A percentile compares a stretch with the other conserved stretches of the same genome.
Conservation (phyloP, 495 filamentous ascomycete species). For the Penicillium lividum region DNA sequence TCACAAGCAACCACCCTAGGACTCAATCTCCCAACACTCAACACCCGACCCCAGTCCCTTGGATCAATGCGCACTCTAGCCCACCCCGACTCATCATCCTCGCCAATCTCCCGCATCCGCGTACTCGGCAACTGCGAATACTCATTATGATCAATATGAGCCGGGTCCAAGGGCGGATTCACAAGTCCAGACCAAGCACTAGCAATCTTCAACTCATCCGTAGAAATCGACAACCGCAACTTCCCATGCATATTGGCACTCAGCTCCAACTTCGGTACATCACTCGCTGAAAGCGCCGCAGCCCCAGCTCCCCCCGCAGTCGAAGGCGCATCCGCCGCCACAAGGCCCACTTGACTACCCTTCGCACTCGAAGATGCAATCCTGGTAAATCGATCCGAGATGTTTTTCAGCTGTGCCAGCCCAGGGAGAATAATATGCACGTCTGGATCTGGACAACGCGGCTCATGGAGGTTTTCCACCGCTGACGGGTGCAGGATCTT, state of each 20-base stretch:
- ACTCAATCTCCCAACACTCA: slow-evolving; percentile 85
- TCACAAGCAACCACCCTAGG: slow-evolving; percentile 88
- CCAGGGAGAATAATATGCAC: slow-evolving; percentile 89
- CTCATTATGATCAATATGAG: slow-evolving; percentile 62
- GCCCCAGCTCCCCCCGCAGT: slow-evolving; percentile 9
- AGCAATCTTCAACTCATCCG: slow-evolving; percentile 78
- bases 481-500: slow-evolving; percentile 77
- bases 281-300: slow-evolving; percentile 25
- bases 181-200: slow-evolving; percentile 78
- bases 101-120: slow-evolving; percentile 55
- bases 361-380: slow-evolving; percentile 52
- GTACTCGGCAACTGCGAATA: slow-evolving; percentile 73
- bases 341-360: slow-evolving; percentile 13
- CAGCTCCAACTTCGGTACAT: slow-evolving; percentile 69
- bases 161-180: slow-evolving; percentile 81
- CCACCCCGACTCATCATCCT: slow-evolving; percentile 68
- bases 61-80: slow-evolving; percentile 87
- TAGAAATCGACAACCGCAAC: slow-evolving; percentile 69
- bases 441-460: slow-evolving; percentile 85
- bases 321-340: slow-evolving; percentile 19
- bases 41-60: slow-evolving; percentile 83
- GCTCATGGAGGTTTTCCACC: slow-evolving; percentile 86
- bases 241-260: slow-evolving; percentile 91
- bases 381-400: slow-evolving; percentile 92
- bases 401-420: slow-evolving; percentile 79